phyloP scores from a whole-genome alignment of 495 filamentous ascomycete species.

The Aspergillus hancockii region DNA sequence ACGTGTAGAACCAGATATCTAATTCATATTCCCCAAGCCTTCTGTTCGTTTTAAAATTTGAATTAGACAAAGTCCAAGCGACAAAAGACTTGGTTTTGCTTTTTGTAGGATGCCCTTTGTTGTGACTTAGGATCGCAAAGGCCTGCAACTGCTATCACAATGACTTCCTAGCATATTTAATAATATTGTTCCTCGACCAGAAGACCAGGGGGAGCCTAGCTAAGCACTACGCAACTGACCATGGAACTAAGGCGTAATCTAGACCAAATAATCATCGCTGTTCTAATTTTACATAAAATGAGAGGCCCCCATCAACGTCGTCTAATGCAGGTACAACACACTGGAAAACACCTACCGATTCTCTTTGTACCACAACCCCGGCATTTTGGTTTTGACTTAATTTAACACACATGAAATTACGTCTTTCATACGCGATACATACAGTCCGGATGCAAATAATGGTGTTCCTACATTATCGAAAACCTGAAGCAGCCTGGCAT shows the following conservation, averaged over 20 bases:
- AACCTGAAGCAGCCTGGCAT: neutral
- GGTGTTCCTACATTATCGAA: neutral
- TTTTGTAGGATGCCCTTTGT: no score
- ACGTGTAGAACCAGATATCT: no score
- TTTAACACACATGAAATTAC: neutral
- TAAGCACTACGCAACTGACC: no score
- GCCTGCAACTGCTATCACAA: no score
- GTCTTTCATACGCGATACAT: neutral
- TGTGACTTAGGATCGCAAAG: no score
- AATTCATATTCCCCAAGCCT: no score
- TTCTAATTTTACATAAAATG: neutral
- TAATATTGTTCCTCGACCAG: no score
- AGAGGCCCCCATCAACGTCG: neutral
- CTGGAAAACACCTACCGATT: neutral
- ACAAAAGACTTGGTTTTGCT: no score
- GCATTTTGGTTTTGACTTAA: neutral
- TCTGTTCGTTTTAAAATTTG: no score
- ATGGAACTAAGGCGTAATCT: neutral
- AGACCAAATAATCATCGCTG: neutral
- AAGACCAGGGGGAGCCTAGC: no score
- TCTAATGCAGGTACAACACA: neutral
- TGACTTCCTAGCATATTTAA: no score
- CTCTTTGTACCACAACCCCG: neutral
- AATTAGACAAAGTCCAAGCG: no score
- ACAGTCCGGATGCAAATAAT: neutral